Evolutionary conservation across 208 protist genomes (phyloP).

Genomic region (Trypanosoma brucei): DNA sequence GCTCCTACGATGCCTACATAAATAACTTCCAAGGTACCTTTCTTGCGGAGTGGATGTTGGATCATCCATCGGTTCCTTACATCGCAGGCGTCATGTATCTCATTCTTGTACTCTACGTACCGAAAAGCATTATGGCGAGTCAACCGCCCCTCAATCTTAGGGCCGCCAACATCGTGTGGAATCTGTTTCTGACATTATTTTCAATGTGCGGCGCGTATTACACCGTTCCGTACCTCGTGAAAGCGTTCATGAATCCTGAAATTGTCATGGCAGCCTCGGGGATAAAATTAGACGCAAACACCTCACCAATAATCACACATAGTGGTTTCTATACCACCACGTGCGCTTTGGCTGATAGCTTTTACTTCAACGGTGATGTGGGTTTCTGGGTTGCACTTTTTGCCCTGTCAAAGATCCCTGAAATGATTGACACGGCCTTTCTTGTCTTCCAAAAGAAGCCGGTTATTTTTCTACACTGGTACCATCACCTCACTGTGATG

Average conservation of each 20-base stretch:
- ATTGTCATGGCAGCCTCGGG: too few relatives aligned
- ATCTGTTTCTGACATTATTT: conserved; percentile 72
- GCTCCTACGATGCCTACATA: conserved; percentile 25
- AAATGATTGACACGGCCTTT: conserved; percentile 84
- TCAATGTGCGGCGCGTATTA: conserved; percentile 59
- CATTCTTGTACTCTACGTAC: conserved; percentile 60
- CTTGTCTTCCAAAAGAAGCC: conserved; percentile 83
- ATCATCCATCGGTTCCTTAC: conserved; percentile 52
- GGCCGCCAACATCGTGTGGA: conserved; percentile 61
- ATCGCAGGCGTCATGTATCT: conserved; percentile 48
- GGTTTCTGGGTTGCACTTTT: conserved; percentile 69
- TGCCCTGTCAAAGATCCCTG: conserved; percentile 82
- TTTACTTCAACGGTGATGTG: conserved; percentile 51
- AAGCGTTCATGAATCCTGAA: background rate
- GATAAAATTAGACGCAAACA: conserved; percentile 5
- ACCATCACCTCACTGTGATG: conserved; percentile 91
- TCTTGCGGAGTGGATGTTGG: conserved; percentile 42
- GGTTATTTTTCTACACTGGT: conserved; percentile 89
- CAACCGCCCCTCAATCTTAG: conserved; percentile 51
- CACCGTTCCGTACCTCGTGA: conserved; percentile 39
- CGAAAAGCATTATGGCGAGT: conserved; percentile 58
- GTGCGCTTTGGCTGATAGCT: conserved; percentile 43
- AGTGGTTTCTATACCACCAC: conserved; percentile 45
- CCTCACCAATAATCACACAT: background rate
- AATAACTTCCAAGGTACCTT: conserved; percentile 33